Evolutionary conservation across 495 filamentous ascomycete species (phyloP).

Genomic region (Letharia lupina): DNA sequence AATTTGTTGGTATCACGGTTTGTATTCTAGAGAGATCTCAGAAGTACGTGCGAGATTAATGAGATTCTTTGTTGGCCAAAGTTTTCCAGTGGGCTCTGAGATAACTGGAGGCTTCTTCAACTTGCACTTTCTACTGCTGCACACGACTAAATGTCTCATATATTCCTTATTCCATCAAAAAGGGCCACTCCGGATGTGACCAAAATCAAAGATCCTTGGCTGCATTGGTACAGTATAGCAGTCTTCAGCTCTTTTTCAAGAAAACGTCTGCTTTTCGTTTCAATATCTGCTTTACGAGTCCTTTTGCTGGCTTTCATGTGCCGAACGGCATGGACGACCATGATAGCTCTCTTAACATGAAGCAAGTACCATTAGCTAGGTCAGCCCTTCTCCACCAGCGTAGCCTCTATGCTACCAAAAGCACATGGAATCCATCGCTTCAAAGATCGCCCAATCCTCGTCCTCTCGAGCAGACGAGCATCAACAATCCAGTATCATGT

Average conservation of each 20-base stretch:
- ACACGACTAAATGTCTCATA: background rate
- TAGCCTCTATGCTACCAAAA: background rate
- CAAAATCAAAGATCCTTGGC: no score
- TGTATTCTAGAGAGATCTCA: background rate
- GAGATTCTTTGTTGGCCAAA: background rate
- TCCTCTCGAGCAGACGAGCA: background rate
- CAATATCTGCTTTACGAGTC: no score
- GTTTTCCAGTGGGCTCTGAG: background rate
- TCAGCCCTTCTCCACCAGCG: background rate
- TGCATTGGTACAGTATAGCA: no score
- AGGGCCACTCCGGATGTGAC: background rate
- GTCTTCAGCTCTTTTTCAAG: no score
- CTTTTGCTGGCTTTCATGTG: no score
- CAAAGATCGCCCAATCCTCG: background rate
- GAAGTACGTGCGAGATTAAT: background rate
- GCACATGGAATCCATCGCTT: background rate
- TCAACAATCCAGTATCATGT: background rate
- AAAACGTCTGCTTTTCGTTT: no score
- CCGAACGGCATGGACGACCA: no score
- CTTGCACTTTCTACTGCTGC: background rate
- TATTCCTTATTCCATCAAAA: background rate
- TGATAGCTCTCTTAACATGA: background rate
- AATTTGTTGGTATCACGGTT: background rate
- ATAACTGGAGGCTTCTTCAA: background rate
- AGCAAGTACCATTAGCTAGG: background rate